phyloP scores from a whole-genome alignment of 176 grass and related monocot species.

The Ensete glaucum region DNA sequence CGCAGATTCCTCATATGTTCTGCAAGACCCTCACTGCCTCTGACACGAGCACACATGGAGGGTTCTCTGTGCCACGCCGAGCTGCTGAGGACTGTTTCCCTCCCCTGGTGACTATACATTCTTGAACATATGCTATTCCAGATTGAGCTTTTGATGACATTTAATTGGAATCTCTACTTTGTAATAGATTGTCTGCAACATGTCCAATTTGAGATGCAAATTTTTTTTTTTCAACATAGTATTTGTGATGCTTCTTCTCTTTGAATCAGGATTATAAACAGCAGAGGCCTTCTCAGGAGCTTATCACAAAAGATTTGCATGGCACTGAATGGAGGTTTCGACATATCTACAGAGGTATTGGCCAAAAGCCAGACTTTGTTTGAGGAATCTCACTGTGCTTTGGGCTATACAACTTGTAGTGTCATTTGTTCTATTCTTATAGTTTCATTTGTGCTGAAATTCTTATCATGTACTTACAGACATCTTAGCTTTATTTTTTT shows the following conservation, averaged over 20 bases:
- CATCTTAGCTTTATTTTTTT: neutral
- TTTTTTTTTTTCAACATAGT: constrained; percentile 3
- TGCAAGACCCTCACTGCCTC: constrained; percentile 98
- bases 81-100: constrained; percentile 96
- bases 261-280: constrained; percentile 54
- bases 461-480: neutral
- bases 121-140: neutral
- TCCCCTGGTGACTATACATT: constrained; percentile 48
- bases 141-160: neutral
- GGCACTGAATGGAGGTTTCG: constrained; percentile 78
- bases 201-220: neutral
- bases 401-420: neutral
- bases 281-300: constrained; percentile 82
- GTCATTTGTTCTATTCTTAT: neutral
- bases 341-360: constrained; percentile 76
- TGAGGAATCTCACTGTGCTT: too few relatives aligned
- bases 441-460: neutral
- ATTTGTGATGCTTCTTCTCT: constrained; percentile 9
- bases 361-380: neutral
- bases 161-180: neutral
- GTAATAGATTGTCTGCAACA: neutral
- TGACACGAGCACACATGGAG: constrained; percentile 92
- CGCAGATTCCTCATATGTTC: constrained; percentile 86
- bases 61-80: constrained; percentile 97
- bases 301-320: constrained; percentile 84